Percentiles rank a stretch among this genome's conserved stretches.
Conservation (phyloP, 176 grass and related monocot genomes). For the maize (Zea mays) region Zm-B73-REFERENCE-NAM-5.0 NC_050100.1:216686001-216686500, state of each 20-base stretch:
- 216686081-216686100: slow-evolving; percentile 38
- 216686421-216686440: slow-evolving; percentile 99
- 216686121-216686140: slow-evolving; percentile 57
- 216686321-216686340: slow-evolving; percentile 79
- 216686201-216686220: slow-evolving; percentile 35
- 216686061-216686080: slow-evolving; percentile 42
- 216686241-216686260: slow-evolving; percentile 68
- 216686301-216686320: slow-evolving; percentile 67
- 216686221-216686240: slow-evolving; percentile 55
- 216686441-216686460: slow-evolving; percentile 99
- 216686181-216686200: slow-evolving; percentile 47
- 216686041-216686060: slow-evolving; percentile 56
- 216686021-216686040: slow-evolving; percentile 51
- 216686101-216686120: slow-evolving; percentile 42
- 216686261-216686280: slow-evolving; percentile 62
- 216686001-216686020: slow-evolving; percentile 39
- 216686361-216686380: slow-evolving; percentile 88
- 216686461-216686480: slow-evolving; percentile 76
- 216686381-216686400: slow-evolving; percentile 91
- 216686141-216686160: slow-evolving; percentile 61
- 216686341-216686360: slow-evolving; percentile 75
- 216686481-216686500: slow-evolving; percentile 89
- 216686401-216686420: slow-evolving; percentile 95
- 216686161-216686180: slow-evolving; percentile 55
- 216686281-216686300: slow-evolving; percentile 50